These are phyloP conservation scores for Paecilomyces sp. DNA, from an alignment of 2,329 filamentous ascomycete species.

Conservation along the genomic window DNA sequence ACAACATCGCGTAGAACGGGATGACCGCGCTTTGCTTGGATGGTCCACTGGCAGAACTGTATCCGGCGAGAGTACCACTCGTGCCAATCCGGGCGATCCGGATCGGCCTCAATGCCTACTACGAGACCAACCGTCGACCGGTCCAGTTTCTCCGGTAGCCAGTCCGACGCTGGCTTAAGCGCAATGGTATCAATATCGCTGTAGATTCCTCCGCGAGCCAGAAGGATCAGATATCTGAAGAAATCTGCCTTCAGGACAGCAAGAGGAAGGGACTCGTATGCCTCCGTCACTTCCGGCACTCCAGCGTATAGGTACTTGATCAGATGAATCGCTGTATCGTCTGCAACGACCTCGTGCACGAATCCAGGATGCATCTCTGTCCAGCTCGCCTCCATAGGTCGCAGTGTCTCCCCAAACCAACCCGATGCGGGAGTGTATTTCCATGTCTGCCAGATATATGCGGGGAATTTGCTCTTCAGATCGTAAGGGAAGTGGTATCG, in stretches of 20 bases:
- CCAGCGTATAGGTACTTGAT: constrained; percentile 81
- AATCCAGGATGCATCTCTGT: constrained; percentile 80
- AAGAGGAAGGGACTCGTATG: constrained; percentile 65
- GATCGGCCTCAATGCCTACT: constrained; percentile 92
- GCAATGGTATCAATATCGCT: constrained; percentile 88
- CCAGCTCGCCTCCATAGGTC: constrained; percentile 84
- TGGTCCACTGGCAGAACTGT: constrained; percentile 99
- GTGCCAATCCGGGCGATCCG: constrained; percentile 84
- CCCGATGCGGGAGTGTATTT: constrained; percentile 73
- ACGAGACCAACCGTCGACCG: constrained; percentile 75
- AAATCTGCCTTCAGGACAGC: constrained; percentile 74
- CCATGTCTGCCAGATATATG: constrained; percentile 99
- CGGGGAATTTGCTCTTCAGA: constrained; percentile 79
- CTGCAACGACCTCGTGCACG: constrained; percentile 94
- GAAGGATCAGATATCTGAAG: constrained; percentile 67
- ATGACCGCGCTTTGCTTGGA: constrained; percentile 90
- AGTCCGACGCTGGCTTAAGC: constrained; percentile 73
- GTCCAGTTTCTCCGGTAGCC: constrained; percentile 75
- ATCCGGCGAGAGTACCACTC: constrained; percentile 95
- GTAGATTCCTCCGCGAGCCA: constrained; percentile 76
- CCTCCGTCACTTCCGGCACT: constrained; percentile 69
- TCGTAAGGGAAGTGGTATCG: constrained; percentile 94
- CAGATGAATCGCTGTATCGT: constrained; percentile 73
- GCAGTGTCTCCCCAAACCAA: constrained; percentile 67
- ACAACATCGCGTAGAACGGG: constrained; percentile 86